A percentile compares a stretch with the other conserved stretches of the same genome.
These are phyloP conservation scores for Apiosordaria backusii DNA, from an alignment of 495 filamentous ascomycete species.

Conservation along the genomic window DNA sequence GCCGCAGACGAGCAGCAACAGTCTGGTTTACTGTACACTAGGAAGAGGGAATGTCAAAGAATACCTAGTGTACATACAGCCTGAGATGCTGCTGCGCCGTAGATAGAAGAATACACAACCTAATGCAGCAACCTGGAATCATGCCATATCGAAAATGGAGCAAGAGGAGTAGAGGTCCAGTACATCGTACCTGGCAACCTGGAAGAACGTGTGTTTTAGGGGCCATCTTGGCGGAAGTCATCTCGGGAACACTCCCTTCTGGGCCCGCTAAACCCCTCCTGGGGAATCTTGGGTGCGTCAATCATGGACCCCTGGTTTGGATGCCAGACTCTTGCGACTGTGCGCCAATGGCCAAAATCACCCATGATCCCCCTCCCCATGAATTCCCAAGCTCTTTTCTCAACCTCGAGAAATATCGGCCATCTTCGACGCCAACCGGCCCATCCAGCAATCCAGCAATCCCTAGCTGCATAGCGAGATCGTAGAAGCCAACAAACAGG, in stretches of 20 bases:
- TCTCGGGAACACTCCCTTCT: slow-evolving; percentile 12
- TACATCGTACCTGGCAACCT: not conserved
- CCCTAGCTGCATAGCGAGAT: not conserved
- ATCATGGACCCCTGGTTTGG: slow-evolving; percentile 8
- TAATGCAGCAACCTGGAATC: not conserved
- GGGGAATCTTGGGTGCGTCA: slow-evolving; percentile 7
- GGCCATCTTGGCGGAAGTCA: slow-evolving; percentile 5
- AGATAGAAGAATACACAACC: too few relatives aligned
- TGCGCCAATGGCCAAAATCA: not conserved
- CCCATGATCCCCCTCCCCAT: not conserved
- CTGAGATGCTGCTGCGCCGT: not conserved
- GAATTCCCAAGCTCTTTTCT: not conserved
- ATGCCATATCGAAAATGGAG: not conserved
- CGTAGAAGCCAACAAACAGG: not conserved
- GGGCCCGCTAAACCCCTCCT: slow-evolving; percentile 16
- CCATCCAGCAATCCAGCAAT: too few relatives aligned
- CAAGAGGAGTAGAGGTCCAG: slow-evolving; percentile 1
- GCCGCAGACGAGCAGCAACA: not conserved
- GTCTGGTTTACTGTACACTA: too few relatives aligned
- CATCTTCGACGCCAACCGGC: too few relatives aligned
- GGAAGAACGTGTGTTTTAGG: not conserved
- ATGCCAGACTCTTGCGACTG: slow-evolving; percentile 4
- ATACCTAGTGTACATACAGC: slow-evolving; percentile 2
- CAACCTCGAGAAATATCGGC: not conserved
- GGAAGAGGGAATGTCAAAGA: too few relatives aligned